Base-by-base conservation (phyloP, 352 stramenopile species). In the Pythium aristosporum region DNA sequence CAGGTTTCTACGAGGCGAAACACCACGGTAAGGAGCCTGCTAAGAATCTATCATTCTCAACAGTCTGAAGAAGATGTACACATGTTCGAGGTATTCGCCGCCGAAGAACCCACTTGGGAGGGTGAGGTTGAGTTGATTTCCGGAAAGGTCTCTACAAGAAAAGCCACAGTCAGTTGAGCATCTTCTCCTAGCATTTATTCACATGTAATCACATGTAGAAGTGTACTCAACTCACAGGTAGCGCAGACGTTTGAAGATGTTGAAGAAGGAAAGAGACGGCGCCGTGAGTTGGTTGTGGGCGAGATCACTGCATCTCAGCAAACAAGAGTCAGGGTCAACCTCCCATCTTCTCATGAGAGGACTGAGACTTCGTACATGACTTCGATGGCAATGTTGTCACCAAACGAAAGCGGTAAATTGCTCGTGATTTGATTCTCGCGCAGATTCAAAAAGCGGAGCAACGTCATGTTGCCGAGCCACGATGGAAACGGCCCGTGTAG, bases 401-500 rank as follows among this genome's bases (percentile, higher is more conserved):
- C 72, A 61, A 91, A 85, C 6, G 75, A 77, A 10, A 76, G 63
- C 8, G 69, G 68, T 11, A 92, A 67, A 6, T 73, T 71, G 10
- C 81, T 79, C 8, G 44, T 53, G 15, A 92, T 39, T 7, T 75
- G 28, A 55, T 91, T 92, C 0, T 66, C 53, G 4, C 69, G 62
- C 46, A 92, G 52, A 47, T 86, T 87, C 12, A 92, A 56, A n/a
- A 86, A 69, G 30, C 81, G 79, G 13, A 92, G 72, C 41, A 82
- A 59, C 30, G 72, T 78, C 78, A 92, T 88, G 5, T 83, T 74
- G 25, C 74, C 73, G 12, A 92, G 51, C 84, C 84, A 92, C 18
- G 61, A 42, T 9, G 84, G 84, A 57, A 92, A 80, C 4, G 56
- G 57, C 46, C 84, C 81, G 21, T 68, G 57, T 44, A 92, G 61